These are phyloP conservation scores for Boletus smithii DNA, from an alignment of 1,284 basidiomycete species.

Conservation along the genomic window DNA sequence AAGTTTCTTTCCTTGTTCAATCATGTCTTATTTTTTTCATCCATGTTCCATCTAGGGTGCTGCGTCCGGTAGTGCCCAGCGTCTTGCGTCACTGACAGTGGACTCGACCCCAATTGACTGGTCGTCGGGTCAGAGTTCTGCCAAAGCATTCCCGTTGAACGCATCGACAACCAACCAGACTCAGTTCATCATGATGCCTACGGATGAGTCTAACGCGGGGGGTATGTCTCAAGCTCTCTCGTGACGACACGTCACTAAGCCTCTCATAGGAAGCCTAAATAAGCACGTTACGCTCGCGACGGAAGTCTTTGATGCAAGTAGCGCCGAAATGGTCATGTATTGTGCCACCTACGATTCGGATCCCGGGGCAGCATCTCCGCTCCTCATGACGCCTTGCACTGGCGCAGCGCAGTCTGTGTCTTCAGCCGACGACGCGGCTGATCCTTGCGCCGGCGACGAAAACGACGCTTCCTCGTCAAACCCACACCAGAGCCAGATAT, in stretches of 20 bases:
- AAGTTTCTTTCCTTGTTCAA: constrained; percentile 11
- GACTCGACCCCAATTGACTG: constrained; percentile 35
- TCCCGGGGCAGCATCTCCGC: constrained; percentile 44
- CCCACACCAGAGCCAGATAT: constrained; percentile 52
- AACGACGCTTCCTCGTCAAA: constrained; percentile 14
- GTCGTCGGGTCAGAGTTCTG: constrained; percentile 15
- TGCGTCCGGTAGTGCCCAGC: constrained; percentile 4
- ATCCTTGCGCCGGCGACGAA: constrained; percentile 9
- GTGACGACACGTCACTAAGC: background rate
- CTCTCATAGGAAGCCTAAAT: constrained; percentile 12
- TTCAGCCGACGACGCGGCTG: background rate
- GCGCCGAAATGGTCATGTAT: constrained; percentile 39
- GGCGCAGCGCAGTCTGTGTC: constrained; percentile 31
- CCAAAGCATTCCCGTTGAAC: constrained; percentile 45
- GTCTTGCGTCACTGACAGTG: constrained; percentile 48
- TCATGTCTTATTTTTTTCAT: background rate
- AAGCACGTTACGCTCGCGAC: constrained; percentile 44
- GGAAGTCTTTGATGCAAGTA: constrained; percentile 41
- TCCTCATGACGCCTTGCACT: constrained; percentile 48
- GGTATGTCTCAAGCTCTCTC: constrained; percentile 15
- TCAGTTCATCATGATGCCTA: constrained; percentile 42
- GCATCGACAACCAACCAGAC: constrained; percentile 55
- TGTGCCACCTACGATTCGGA: constrained; percentile 62
- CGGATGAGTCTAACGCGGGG: constrained; percentile 10
- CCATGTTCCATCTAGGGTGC: background rate